A percentile compares a stretch with the other conserved stretches of the same genome.
These are phyloP conservation scores for Rhizophora apiculata DNA, from an alignment of 345 rosid species.

Conservation along the genomic window DNA sequence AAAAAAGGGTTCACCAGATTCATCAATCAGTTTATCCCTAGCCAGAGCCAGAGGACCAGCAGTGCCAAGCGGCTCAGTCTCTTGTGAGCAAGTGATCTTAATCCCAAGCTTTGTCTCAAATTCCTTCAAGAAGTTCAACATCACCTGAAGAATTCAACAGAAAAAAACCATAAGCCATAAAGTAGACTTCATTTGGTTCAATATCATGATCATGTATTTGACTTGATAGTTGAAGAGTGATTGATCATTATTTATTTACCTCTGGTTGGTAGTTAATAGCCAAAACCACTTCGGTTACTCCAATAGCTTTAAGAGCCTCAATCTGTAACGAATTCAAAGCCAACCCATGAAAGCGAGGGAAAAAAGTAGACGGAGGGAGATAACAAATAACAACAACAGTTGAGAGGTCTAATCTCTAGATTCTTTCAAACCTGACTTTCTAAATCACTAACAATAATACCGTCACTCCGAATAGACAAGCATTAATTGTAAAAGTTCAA, in stretches of 20 bases:
- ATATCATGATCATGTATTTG: background rate
- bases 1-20: slow-evolving; percentile 78
- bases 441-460: background rate
- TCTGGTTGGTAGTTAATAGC: slow-evolving; percentile 95
- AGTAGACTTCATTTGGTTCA: background rate
- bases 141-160: slow-evolving; percentile 44
- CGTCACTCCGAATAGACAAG: background rate
- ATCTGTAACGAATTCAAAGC: slow-evolving; percentile 41
- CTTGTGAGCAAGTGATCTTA: slow-evolving; percentile 88
- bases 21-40: slow-evolving; percentile 74
- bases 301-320: slow-evolving; percentile 89
- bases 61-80: slow-evolving; percentile 92
- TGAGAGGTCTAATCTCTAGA: background rate
- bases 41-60: slow-evolving; percentile 97
- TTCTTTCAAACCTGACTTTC: background rate
- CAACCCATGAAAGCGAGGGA: background rate
- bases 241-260: slow-evolving; percentile 40
- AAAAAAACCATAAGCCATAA: background rate
- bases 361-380: background rate
- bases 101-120: slow-evolving; percentile 76
- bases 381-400: background rate
- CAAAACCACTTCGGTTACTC: slow-evolving; percentile 89
- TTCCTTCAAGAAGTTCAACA: slow-evolving; percentile 82
- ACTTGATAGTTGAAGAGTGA: background rate
- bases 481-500: background rate